These are phyloP conservation scores for Rhododendron vialii DNA, from an alignment of 148 eudicot genomes.

Conservation along the genomic window DNA sequence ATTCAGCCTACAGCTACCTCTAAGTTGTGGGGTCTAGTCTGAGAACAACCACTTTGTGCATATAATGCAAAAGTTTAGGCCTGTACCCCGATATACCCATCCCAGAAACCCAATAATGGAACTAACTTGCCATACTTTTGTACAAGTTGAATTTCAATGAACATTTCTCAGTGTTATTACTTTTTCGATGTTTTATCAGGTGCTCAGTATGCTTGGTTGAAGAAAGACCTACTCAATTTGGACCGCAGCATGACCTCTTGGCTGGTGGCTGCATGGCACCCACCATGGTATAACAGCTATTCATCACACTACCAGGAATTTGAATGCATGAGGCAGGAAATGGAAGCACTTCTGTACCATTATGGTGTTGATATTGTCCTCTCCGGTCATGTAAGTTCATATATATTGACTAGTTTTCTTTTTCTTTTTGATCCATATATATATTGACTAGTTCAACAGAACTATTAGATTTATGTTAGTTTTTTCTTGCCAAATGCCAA, in stretches of 20 bases:
- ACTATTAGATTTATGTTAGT: not conserved
- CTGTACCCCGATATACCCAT: not conserved
- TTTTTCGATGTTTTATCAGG: slow-evolving; percentile 32
- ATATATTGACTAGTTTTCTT: not conserved
- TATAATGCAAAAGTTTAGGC: not conserved
- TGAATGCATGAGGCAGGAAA: slow-evolving; percentile 94
- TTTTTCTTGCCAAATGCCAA: not conserved
- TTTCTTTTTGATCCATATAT: not conserved
- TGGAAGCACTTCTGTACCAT: slow-evolving; percentile 69
- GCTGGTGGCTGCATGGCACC: slow-evolving; percentile 86
- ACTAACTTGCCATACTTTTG: not conserved
- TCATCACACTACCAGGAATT: slow-evolving; percentile 93
- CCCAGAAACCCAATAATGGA: not conserved
- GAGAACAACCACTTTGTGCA: not conserved
- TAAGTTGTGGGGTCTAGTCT: not conserved
- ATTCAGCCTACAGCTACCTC: not conserved
- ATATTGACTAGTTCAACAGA: not conserved
- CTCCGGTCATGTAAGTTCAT: slow-evolving; percentile 84
- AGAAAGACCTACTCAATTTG: slow-evolving; percentile 46
- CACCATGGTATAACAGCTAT: slow-evolving; percentile 97
- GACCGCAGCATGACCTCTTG: slow-evolving; percentile 69
- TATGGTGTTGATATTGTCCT: slow-evolving; percentile 76
- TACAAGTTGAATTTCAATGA: not conserved
- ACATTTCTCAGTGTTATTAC: not conserved
- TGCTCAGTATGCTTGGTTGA: slow-evolving; percentile 72